Base-by-base conservation (phyloP, 768 basidiomycete species). In the Aureoboletus auriporus region DNA sequence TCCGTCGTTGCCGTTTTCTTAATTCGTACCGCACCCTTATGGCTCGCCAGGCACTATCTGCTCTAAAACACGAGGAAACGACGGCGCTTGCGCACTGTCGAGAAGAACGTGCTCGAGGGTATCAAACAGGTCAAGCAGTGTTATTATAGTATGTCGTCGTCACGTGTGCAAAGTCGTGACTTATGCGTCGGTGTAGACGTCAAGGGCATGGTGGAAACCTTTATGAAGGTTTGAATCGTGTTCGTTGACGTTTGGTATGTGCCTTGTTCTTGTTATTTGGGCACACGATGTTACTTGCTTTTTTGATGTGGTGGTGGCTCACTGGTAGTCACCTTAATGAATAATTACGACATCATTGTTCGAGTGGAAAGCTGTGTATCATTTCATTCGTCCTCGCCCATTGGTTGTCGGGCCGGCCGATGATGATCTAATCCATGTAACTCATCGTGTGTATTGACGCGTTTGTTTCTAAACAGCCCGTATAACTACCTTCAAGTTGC, bases 21-120 rank as follows among this genome's bases (percentile, higher is more conserved):
- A 33, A 33, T 33, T 13, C 11, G 31, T 12, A 7, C 4, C 6
- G 10, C 26, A 0, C n/a, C 29, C 14, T n/a, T 8, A 11, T 11
- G 35, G 13, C 8, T 26, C 23, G 27, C 8, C 28, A 67, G 65
- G 39, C 65, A 1, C 31, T 67, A 8, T 62, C 65, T 0, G 56
- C 68, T 30, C 52, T 54, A 34, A 53, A 57, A 46, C 67, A 67
- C 33, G 67, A 65, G n/a, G 55, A 57, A 11, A 49, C 44, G 6
- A 38, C 67, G 6, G 56, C 56, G 35, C 51, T 52, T 17, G 42
- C 52, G 12, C 53, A 59, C 17, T 30, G 61, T 14, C 54, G 55
- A 5, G 67, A 67, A 37, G 59, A 63, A 6, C 44, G 49, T 16
- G 65, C 11, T 52, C 9, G 55, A 64, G 37, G 55, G 54, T 16